Base-by-base conservation (phyloP, 129 eudicot genomes). In the sunflower (Helianthus annuus) region DNA sequence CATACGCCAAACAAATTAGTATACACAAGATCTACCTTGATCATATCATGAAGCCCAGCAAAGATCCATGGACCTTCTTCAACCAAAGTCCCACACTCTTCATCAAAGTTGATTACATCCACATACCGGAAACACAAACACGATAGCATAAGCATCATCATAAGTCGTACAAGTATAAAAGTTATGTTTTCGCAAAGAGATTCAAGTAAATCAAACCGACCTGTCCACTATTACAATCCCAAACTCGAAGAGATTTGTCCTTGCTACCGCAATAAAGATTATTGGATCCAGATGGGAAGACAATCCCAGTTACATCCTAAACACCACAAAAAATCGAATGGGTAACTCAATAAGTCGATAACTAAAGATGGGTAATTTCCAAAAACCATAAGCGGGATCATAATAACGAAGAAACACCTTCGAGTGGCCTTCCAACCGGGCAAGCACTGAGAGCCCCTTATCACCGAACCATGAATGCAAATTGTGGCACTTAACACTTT, bases 201-300 rank as follows among this genome's bases (percentile, higher is more conserved):
- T 16, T 44, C 9, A 45, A 56, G 14, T 7, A 58, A 12, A 71
- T 3, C 12, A 80, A 54, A 54, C 73, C 15, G 24, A 88, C 92
- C 91, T 83, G 85, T 6, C 96, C 94, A 57, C 81, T 89, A 46
- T 85, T 71, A 76, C 96, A 92, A 81, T 92, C 82, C 97, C 91
- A 86, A 72, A 76, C 78, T 39, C 91, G 81, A 63, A 89, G 7
- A 42, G 87, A 70, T 56, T 74, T 76, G 46, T 89, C 97, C 77
- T 85, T 83, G 60, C 96, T 75, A 12, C 78, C 79, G 6, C 85
- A 80, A 64, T 59, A 82, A 3, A 88, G 88, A 75, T 82, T 83
- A 69, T 74, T 75, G 55, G 85, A 79, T 49, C 84, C 92, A 68
- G 70, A 65, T 3, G 95, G 90, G 22, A 85, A 82, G 7, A 86